phyloP scores from a whole-genome alignment of 2,329 filamentous ascomycete species.

The Sclerotinia trifoliorum region DNA sequence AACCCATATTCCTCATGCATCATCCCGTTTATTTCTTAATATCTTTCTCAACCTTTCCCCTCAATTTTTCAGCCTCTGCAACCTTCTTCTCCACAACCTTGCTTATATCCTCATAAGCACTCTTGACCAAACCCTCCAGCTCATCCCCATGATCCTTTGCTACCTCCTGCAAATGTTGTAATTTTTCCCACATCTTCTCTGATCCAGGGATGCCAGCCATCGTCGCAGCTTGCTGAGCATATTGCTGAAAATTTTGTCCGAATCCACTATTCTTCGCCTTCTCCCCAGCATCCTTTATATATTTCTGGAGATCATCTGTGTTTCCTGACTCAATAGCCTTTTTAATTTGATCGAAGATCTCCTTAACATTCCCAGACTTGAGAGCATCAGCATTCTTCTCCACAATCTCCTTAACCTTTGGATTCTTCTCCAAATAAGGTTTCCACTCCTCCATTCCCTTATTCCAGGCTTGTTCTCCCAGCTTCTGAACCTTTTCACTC shows the following conservation, averaged over 20 bases:
- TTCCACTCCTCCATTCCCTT: slow-evolving; percentile 70
- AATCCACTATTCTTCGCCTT: slow-evolving; percentile 55
- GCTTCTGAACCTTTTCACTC: slow-evolving; percentile 61
- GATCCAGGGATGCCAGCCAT: slow-evolving; percentile 58
- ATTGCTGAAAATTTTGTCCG: slow-evolving; percentile 41
- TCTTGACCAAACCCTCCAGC: slow-evolving; percentile 66
- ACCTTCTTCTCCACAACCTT: slow-evolving; percentile 62
- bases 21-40: slow-evolving; percentile 24
- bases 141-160: slow-evolving; percentile 67
- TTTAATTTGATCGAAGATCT: slow-evolving; percentile 63
- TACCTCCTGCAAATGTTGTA: slow-evolving; percentile 62
- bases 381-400: slow-evolving; percentile 68
- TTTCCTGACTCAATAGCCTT: slow-evolving; percentile 61
- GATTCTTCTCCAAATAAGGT: slow-evolving; percentile 72
- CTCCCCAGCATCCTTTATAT: slow-evolving; percentile 57
- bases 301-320: slow-evolving; percentile 57
- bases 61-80: slow-evolving; percentile 57
- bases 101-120: slow-evolving; percentile 65
- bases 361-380: slow-evolving; percentile 63
- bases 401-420: slow-evolving; percentile 69
- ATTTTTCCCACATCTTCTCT: slow-evolving; percentile 62
- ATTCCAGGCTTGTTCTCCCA: slow-evolving; percentile 70
- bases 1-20: not conserved
- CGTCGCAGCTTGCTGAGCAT: slow-evolving; percentile 58
- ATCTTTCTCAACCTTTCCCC: slow-evolving; percentile 47